Percentiles rank a stretch among this genome's conserved stretches.
Evolutionary conservation across 164 flowering plant species (phyloP).

Genomic region (Pachysandra terminalis): DNA sequence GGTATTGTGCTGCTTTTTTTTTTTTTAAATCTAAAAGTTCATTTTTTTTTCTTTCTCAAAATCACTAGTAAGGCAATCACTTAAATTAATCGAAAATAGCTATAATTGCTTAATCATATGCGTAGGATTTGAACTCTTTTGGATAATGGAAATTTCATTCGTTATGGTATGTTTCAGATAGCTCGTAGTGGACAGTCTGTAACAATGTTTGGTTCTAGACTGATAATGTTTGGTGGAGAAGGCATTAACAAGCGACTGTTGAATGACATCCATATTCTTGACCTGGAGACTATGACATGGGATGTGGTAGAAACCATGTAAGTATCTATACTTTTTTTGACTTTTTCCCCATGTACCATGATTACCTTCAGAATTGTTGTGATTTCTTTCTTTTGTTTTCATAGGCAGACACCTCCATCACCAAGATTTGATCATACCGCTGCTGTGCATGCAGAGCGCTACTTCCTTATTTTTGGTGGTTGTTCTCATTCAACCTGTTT

Average conservation of each 20-base stretch:
- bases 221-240: conserved; percentile 94
- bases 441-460: conserved; percentile 70
- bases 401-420: conserved; percentile 79
- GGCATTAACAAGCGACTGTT: conserved; percentile 49
- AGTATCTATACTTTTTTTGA: conserved; percentile 15
- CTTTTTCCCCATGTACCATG: background rate
- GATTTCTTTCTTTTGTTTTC: conserved; percentile 31
- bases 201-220: conserved; percentile 64
- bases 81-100: too few species aligned
- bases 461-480: conserved; percentile 88
- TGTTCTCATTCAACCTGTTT: conserved; percentile 86
- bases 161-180: conserved; percentile 39
- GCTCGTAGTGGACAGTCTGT: conserved; percentile 91
- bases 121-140: background rate
- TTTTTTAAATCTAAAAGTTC: too few species aligned
- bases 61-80: too few species aligned
- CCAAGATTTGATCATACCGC: conserved; percentile 94
- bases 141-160: background rate
- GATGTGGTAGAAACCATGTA: conserved; percentile 49
- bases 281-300: conserved; percentile 85
- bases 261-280: conserved; percentile 79
- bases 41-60: too few species aligned
- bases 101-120: too few species aligned
- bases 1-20: too few species aligned
- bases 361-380: conserved; percentile 15